Conservation (phyloP, 2,329 filamentous ascomycete species). For the Penicillium paneum region DNA sequence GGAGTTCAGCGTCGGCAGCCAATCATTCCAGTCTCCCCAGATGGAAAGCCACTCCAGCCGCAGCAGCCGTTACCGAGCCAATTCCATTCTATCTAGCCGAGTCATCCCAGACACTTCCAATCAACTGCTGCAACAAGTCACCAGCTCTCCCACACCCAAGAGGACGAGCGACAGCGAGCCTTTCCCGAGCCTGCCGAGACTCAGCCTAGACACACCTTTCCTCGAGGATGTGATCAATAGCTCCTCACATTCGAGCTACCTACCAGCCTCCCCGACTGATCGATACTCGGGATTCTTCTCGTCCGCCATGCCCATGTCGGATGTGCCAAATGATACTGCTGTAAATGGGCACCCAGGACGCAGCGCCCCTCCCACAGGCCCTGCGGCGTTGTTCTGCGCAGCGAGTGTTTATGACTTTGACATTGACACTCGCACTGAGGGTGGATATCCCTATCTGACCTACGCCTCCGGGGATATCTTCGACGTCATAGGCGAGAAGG, state of each 20-base stretch:
- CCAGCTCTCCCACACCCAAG: conserved; percentile 20
- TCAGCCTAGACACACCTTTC: conserved; percentile 47
- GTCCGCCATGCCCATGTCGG: conserved; percentile 77
- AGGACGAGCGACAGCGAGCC: conserved; percentile 23
- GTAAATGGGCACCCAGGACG: conserved; percentile 36
- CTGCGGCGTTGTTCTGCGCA: conserved; percentile 79
- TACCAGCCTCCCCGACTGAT: conserved; percentile 41
- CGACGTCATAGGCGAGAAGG: conserved; percentile 91
- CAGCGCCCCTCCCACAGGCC: conserved; percentile 39
- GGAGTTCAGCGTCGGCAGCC: conserved; percentile 65
- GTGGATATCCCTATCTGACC: conserved; percentile 90
- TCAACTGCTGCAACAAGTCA: conserved; percentile 49
- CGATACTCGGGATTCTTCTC: conserved; percentile 78
- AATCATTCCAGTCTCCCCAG: conserved; percentile 61
- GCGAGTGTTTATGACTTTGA: conserved; percentile 97
- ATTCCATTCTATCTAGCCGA: conserved; percentile 53
- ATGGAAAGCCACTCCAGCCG: conserved; percentile 33
- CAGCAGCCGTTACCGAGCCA: conserved; percentile 51
- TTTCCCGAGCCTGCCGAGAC: conserved; percentile 41
- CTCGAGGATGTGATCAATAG: conserved; percentile 40
- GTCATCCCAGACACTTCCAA: conserved; percentile 53
- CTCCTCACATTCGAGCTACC: conserved; percentile 25
- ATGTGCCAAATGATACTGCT: conserved; percentile 48
- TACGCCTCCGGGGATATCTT: conserved; percentile 95
- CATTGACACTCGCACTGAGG: conserved; percentile 88